Conservation (phyloP, 176 grass and related monocot species). For the Triticum monococcum region DNA sequence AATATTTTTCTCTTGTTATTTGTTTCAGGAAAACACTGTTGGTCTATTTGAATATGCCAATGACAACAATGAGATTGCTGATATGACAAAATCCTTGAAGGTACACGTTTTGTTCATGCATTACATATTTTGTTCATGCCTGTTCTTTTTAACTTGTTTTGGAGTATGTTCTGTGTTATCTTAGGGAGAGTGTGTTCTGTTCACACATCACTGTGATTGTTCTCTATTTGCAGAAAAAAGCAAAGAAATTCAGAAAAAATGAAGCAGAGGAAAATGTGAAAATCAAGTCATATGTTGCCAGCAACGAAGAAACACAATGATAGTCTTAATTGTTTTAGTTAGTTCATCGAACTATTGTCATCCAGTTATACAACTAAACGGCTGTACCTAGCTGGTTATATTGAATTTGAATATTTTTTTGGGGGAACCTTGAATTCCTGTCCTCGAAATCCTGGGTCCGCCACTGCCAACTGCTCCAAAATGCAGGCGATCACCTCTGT, state of each 20-base stretch:
- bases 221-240: constrained; percentile 65
- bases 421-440: neutral
- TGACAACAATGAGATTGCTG: constrained; percentile 35
- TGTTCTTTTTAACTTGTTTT: neutral
- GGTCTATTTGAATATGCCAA: constrained; percentile 35
- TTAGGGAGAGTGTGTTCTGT: neutral
- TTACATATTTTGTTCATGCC: neutral
- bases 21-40: constrained; percentile 55
- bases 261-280: constrained; percentile 56
- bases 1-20: constrained; percentile 2
- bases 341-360: neutral
- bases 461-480: neutral
- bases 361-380: no score
- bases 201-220: neutral
- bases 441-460: neutral
- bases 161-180: neutral
- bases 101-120: constrained; percentile 40
- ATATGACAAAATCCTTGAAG: constrained; percentile 81
- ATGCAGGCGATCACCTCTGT: constrained; percentile 3
- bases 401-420: no score
- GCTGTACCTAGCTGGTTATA: no score
- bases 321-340: neutral
- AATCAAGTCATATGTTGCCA: constrained; percentile 66
- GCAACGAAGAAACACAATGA: constrained; percentile 39
- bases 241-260: constrained; percentile 63